Evolutionary conservation across 371 early-diverging fungal genomes (phyloP), one percentile per base, ranked within the genome.

Genomic region (Saksenaea oblongispora): DNA sequence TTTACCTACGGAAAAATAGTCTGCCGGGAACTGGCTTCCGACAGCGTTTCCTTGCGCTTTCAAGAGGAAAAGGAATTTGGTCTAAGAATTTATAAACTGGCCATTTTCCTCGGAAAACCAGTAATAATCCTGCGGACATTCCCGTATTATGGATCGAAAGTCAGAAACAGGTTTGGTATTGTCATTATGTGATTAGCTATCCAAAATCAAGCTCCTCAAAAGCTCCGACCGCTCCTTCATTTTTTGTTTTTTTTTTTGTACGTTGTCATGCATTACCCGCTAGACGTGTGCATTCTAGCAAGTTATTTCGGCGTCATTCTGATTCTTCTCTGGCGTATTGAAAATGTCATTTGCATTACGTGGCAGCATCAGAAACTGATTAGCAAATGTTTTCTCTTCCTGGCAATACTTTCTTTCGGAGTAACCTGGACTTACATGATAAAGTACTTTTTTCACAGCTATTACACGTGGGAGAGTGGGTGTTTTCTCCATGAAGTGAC

Each of bases 371-470:
- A 35, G n/a, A 37, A 56, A 34, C 42, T n/a, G 15, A 42, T 53
- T 1, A 15, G 61, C 8, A 27, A 26, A 11, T 13, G 64, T 7
- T 71, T 79, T 31, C 9, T 69, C 15, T 31, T 54, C 1, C 54
- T 76, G 2, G 59, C 76, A 1, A 3, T 56, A 0, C 17, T 69
- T 8, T 64, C 78, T 5, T 62, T 78, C 3, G 14, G 58, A 0
- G 47, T 65, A 0, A 80, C 78, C 28, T 80, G 81, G 81, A 72
- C 66, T 11, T 80, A 71, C 55, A 74, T 80, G 76, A 61, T 75
- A 24, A 64, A 64, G 18, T 80, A 72, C 39, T 74, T 80, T 34
- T 15, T 27, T 3, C 58, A 68, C 28, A 76, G 74, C 60, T 80
- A 76, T 39, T 31, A 51, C 4, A 44, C 67, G 58, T 76, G 73